Base-by-base conservation (phyloP, 352 stramenopile genomes). In the Plasmopara muralis region DNA sequence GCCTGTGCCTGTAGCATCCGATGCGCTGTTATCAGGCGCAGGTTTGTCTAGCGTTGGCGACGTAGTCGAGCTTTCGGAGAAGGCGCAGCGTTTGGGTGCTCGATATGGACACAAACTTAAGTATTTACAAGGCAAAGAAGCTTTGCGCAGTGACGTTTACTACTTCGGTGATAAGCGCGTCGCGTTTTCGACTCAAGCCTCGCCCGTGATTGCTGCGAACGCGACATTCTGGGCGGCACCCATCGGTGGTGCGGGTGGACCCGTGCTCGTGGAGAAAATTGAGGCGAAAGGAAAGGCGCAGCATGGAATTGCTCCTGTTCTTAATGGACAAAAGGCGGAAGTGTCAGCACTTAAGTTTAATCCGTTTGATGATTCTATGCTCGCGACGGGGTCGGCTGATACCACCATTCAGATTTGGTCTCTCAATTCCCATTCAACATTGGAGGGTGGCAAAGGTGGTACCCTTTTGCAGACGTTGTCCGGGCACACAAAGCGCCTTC, bases 81-180 rank as follows among this genome's bases (percentile, higher is more conserved):
- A 87, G 43, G 76, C 76, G 9, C 73, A 76, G 42, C 76, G 77
- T 14, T 75, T 92, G 6, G 71, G 77, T 10, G 70, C 72, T 9
- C 79, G 74, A 40, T 85, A 89, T 48, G 77, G 77, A 0, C 74
- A 92, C 65, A 92, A 90, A 58, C 59, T 93, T 38, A 88, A 90
- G 51, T 93, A 88, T 53, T 60, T 93, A 16, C 81, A 85, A 34
- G 82, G 79, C 12, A 77, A 72, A 50, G 62, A 80, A 53, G 55
- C 68, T 13, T 56, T 68, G 10, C 82, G 82, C n/a, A 82, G 75
- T 47, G 66, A 83, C 15, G 45, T 74, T 25, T 79, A 85, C 44
- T 42, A 73, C 49, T 65, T 89, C 60, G 67, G 65, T 31, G 73
- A 87, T 62, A 66, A 64, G 48, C 50, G 60, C 7, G 57, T 74